Evolutionary conservation across 2,329 filamentous ascomycete species (phyloP), one percentile per base, ranked within the genome.

Genomic region (Geoglossum cookeanum): DNA sequence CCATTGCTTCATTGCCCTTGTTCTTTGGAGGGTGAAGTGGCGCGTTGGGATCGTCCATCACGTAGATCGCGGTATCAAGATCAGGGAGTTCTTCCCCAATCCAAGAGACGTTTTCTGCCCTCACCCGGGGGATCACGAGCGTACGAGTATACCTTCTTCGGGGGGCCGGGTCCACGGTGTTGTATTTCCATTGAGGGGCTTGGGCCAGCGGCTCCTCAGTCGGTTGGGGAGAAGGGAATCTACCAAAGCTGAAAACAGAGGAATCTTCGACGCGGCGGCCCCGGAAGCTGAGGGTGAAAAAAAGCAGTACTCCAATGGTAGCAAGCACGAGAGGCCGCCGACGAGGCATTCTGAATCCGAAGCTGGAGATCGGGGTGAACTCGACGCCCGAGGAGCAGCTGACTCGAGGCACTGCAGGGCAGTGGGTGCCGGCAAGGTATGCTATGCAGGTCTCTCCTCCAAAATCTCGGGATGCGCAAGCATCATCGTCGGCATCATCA

Each of bases 1-100:
- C 74, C 68, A 79, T 76, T 37, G 77, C 79, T 67, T 84, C 80
- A 62, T 80, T 77, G 37, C 80, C 80, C 65, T 80, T 80, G 63
- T 78, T 78, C 58, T 73, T 71, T 0, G 75, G 75, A 1, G 77
- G 70, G 62, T 77, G 76, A 22, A 76, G 63, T 29, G 71, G 67
- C 5, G 76, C 72, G 29, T 67, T 66, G 1, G 71, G 71, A 59
- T 79, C 75, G 61, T 80, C 73, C 33, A 75, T 75, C 53, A 75
- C 70, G 61, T 79, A 79, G 11, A 78, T 65, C 9, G 74, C 71
- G 9, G 70, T 64, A 27, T 67, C 61, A 62, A 79, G 70, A 35
- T 75, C 71, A 1, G 72, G 73, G 35, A 81, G 64, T 59, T 77
- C 70, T 13, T 71, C 62, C 37, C 73, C 68, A n/a, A 81, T 73